These are phyloP conservation scores for Rhododendron henanense DNA, from an alignment of 148 eudicot species.

Conservation along the genomic window DNA sequence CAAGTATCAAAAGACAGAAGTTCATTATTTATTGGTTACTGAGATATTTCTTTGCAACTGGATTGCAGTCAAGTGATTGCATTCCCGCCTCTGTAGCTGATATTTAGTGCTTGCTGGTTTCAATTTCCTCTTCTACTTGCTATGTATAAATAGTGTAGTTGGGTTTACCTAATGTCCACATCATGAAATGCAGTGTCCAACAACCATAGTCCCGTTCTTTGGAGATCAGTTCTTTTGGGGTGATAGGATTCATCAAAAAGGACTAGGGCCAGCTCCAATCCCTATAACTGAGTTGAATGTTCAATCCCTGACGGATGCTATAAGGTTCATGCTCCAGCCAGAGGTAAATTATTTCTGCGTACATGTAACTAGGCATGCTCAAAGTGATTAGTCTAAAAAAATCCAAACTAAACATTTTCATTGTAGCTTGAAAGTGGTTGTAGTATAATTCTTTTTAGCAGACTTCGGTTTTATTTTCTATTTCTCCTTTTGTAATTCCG, in stretches of 20 bases:
- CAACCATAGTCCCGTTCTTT: slow-evolving; percentile 85
- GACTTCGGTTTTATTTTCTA: neutral
- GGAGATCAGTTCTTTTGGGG: slow-evolving; percentile 99
- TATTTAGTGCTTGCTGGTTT: neutral
- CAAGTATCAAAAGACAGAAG: neutral
- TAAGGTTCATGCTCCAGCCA: slow-evolving; percentile 77
- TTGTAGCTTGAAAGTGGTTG: slow-evolving; percentile 2
- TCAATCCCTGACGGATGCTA: slow-evolving; percentile 69
- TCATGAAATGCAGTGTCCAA: slow-evolving; percentile 72
- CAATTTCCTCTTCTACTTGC: neutral
- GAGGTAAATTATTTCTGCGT: slow-evolving; percentile 43
- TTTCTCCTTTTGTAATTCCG: neutral
- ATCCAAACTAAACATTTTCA: neutral
- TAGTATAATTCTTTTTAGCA: neutral
- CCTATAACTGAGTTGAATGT: slow-evolving; percentile 64
- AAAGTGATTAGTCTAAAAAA: neutral
- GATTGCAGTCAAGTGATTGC: neutral
- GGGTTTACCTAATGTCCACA: neutral
- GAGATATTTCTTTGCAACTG: neutral
- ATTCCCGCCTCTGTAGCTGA: neutral
- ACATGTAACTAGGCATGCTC: no score
- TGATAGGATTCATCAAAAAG: slow-evolving; percentile 64
- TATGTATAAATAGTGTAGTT: neutral
- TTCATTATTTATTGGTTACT: neutral
- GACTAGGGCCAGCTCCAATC: slow-evolving; percentile 90